phyloP scores from a whole-genome alignment of 257 asterid genomes.

The Osmanthus fragrans region DNA sequence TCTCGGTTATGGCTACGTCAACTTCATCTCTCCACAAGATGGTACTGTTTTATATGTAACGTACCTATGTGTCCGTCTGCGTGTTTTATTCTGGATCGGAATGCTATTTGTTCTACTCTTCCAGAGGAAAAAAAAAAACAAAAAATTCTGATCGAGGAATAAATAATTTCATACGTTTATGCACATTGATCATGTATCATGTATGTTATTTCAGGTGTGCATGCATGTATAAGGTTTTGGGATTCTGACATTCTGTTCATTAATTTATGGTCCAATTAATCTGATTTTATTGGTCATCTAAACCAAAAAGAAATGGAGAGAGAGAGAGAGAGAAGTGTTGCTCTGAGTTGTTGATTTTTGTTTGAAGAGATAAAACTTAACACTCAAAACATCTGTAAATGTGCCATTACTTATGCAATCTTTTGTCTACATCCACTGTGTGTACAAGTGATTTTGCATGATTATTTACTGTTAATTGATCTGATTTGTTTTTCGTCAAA shows the following conservation, averaged over 20 bases:
- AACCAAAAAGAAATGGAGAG: background rate
- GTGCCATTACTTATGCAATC: background rate
- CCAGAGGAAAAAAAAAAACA: background rate
- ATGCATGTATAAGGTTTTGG: background rate
- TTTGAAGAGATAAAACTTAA: background rate
- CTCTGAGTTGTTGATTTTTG: background rate
- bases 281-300: background rate
- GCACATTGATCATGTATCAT: background rate
- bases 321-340: background rate
- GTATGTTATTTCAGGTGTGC: background rate
- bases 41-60: conserved; percentile 28
- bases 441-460: background rate
- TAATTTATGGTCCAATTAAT: background rate
- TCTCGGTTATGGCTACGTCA: conserved; percentile 58
- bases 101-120: conserved; percentile 8
- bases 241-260: background rate
- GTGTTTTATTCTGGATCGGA: conserved; percentile 1
- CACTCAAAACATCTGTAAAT: background rate
- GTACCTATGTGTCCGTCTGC: background rate
- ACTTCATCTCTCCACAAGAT: conserved; percentile 44
- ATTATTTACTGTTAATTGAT: background rate
- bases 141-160: background rate
- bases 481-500: background rate
- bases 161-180: background rate
- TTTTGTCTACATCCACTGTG: background rate